These are phyloP conservation scores for Trichoderma atrobrunneum DNA, from an alignment of 2,329 filamentous ascomycete species.

Conservation along the genomic window DNA sequence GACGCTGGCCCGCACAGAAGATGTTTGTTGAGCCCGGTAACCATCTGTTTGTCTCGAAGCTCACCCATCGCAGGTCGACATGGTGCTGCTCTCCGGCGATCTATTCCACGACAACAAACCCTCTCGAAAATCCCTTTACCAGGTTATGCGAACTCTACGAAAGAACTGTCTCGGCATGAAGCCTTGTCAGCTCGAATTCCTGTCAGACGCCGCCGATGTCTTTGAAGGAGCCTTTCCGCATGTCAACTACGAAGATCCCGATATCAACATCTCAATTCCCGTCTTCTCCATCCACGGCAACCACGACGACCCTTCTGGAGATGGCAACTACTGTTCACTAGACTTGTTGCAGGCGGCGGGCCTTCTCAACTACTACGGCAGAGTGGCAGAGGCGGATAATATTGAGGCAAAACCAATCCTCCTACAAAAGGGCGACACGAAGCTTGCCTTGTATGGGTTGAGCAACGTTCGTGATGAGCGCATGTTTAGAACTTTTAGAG, in stretches of 20 bases:
- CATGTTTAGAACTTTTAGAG: constrained; percentile 87
- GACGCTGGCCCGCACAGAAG: constrained; percentile 77
- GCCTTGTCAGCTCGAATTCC: constrained; percentile 89
- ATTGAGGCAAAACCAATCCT: constrained; percentile 89
- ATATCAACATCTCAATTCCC: constrained; percentile 95
- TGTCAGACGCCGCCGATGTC: constrained; percentile 88
- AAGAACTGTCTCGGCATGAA: constrained; percentile 95
- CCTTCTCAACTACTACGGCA: constrained; percentile 92
- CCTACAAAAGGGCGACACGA: constrained; percentile 89
- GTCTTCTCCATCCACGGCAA: constrained; percentile 99
- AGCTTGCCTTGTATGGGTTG: constrained; percentile 87
- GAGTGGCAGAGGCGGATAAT: constrained; percentile 87
- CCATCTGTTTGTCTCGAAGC: neutral
- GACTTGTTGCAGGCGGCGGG: constrained; percentile 90
- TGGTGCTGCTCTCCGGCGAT: constrained; percentile 92
- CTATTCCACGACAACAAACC: constrained; percentile 98
- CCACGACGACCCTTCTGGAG: constrained; percentile 96
- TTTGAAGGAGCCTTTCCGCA: constrained; percentile 88
- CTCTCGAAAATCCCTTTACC: constrained; percentile 90
- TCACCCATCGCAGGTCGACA: constrained; percentile 64
- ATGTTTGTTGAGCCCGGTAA: constrained; percentile 50
- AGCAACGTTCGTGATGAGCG: constrained; percentile 96
- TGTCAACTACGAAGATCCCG: constrained; percentile 95
- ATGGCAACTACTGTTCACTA: constrained; percentile 85
- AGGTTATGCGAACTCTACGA: constrained; percentile 91